These are phyloP conservation scores for Antrodiella citrinella DNA, from an alignment of 768 basidiomycete genomes.

Conservation along the genomic window DNA sequence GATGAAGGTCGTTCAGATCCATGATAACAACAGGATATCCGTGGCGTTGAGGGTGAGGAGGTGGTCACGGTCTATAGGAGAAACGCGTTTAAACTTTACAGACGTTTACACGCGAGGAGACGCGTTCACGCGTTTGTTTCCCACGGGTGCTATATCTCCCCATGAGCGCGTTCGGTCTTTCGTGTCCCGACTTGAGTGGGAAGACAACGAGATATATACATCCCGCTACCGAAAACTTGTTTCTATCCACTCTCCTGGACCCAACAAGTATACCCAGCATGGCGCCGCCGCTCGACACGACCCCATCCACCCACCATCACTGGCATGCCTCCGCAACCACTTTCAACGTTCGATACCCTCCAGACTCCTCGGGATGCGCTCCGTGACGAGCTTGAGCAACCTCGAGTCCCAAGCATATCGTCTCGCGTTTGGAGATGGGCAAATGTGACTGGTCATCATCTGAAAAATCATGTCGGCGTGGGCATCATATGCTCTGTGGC, in stretches of 20 bases:
- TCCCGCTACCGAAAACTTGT: constrained; percentile 18
- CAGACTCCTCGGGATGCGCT: neutral
- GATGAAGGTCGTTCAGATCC: constrained; percentile 61
- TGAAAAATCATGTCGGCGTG: constrained; percentile 50
- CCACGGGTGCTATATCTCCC: constrained; percentile 13
- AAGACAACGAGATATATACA: constrained; percentile 9
- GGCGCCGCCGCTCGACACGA: constrained; percentile 3
- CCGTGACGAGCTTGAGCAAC: constrained; percentile 9
- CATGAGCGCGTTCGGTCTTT: constrained; percentile 7
- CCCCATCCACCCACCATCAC: constrained; percentile 11
- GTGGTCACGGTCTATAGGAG: no score
- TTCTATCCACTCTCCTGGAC: constrained; percentile 17
- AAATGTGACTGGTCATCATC: neutral
- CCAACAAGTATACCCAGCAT: constrained; percentile 16
- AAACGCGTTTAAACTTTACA: neutral
- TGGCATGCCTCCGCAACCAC: constrained; percentile 12
- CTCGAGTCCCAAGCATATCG: constrained; percentile 14
- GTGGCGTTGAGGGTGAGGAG: no score
- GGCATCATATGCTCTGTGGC: constrained; percentile 85
- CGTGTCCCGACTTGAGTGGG: constrained; percentile 8
- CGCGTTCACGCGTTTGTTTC: constrained; percentile 2
- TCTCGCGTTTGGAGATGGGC: neutral
- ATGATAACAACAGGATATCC: constrained; percentile 26
- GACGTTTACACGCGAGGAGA: neutral
- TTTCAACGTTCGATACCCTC: constrained; percentile 2